Base-by-base conservation (phyloP, 108 stramenopile species). In the Cyclotella distinguenda region DNA sequence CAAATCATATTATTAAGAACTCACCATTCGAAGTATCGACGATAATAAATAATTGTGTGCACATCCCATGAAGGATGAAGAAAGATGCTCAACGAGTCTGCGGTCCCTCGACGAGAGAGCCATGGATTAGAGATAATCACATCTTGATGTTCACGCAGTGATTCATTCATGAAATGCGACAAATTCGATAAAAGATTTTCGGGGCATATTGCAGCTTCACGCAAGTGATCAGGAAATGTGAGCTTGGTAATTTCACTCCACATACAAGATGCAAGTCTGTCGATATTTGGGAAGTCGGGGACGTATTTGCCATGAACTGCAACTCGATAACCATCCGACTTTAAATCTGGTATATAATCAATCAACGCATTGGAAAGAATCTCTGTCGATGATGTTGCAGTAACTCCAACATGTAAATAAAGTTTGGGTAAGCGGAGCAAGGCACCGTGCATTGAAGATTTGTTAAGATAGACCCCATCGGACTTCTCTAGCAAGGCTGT, bases 251-350 rank as follows among this genome's bases (percentile, higher is more conserved):
- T 16, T 27, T 60, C 58, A 44, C 58, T 60, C 58, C 58, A 60
- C 58, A 60, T 44, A 43, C 58, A 60, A 1, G 34, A 18, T 4
- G 23, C 58, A 27, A 60, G 58, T 11, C 58, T 11, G n/a, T 60
- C 58, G 4, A 60, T 60, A 27, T 60, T 44, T 28, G 58, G 58
- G 11, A 43, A 60, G 25, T 26, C 60, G 6, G 33, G 28, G 12
- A 48, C 30, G 46, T 62, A 47, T 48, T 62, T 28, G 1, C 60
- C 60, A 47, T 62, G 60, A 32, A 62, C 46, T 33, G 60, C 60
- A 19, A 62, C 46, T 19, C 31, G 43, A 21, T 62, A 62, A 3
- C 60, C 60, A 38, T 62, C 60, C 6, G 18, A 62, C 18, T 47
- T 34, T 15, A 62, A 34, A 6, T 47, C 30, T 3, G 45, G 5